Conservation (phyloP, 2,329 filamentous ascomycete genomes). For the Trichoderma simmonsii region DNA sequence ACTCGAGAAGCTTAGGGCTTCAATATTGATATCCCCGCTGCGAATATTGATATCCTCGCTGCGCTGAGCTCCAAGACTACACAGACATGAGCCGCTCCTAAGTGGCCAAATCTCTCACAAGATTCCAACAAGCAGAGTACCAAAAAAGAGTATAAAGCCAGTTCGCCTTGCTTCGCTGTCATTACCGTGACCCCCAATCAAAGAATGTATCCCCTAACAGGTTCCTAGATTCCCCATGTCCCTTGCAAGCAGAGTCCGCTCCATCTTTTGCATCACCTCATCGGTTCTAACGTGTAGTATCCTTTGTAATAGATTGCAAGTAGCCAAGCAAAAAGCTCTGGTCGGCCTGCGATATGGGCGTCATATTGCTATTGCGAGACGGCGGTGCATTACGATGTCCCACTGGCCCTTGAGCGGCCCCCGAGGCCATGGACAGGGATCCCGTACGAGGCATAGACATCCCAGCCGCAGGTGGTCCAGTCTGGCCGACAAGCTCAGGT, state of each 20-base stretch:
- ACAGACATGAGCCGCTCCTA: background rate
- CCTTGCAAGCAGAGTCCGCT: background rate
- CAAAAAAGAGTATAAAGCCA: background rate
- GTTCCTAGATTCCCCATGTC: background rate
- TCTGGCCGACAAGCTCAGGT: background rate
- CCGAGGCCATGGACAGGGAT: slow-evolving; percentile 47
- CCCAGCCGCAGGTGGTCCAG: slow-evolving; percentile 18
- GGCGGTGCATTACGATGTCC: slow-evolving; percentile 22
- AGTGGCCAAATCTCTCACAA: background rate
- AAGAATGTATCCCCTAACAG: background rate
- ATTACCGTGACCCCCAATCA: background rate
- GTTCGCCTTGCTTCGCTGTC: background rate
- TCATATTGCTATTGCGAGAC: slow-evolving; percentile 48
- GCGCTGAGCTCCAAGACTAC: background rate
- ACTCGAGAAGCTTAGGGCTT: background rate
- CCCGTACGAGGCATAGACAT: slow-evolving; percentile 37
- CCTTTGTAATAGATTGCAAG: slow-evolving; percentile 55
- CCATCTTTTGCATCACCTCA: background rate
- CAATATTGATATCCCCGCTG: background rate
- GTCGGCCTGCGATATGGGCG: slow-evolving; percentile 64
- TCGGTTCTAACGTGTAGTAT: slow-evolving; percentile 31
- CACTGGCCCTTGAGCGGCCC: slow-evolving; percentile 30
- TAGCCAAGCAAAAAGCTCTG: slow-evolving; percentile 75
- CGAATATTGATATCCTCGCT: background rate
- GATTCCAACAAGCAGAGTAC: background rate